A percentile compares a stretch with the other conserved stretches of the same genome.
phyloP scores from a whole-genome alignment of 2,329 filamentous ascomycete species.

The Penicillium expansum region DNA sequence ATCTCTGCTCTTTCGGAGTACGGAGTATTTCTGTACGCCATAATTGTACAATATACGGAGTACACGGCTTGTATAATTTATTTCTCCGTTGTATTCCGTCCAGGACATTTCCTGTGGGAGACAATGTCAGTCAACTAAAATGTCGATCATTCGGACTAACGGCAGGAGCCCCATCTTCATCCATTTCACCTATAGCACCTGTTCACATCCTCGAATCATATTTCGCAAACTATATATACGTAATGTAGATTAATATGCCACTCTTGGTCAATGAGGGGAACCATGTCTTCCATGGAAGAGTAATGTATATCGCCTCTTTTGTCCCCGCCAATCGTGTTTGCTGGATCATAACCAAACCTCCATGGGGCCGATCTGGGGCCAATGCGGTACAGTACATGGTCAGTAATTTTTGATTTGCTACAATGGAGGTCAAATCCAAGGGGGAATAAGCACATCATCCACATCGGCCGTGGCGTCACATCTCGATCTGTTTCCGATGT shows the following conservation, averaged over 20 bases:
- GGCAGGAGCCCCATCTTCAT: conserved; percentile 2
- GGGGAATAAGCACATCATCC: conserved; percentile 21
- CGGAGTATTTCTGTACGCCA: no score
- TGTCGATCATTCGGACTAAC: conserved; percentile 1
- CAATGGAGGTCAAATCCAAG: not conserved
- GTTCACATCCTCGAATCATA: not conserved
- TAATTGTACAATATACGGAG: no score
- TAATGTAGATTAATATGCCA: not conserved
- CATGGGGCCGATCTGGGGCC: not conserved
- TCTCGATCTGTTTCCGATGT: not conserved
- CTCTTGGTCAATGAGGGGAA: not conserved
- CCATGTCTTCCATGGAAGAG: not conserved
- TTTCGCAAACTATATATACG: not conserved
- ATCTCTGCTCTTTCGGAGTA: no score
- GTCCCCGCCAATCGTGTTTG: not conserved
- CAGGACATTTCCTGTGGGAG: not conserved
- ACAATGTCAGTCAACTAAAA: not conserved
- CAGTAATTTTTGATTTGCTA: not conserved
- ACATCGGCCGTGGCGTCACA: conserved; percentile 16
- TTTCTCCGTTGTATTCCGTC: not conserved
- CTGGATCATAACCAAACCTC: not conserved
- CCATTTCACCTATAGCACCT: not conserved
- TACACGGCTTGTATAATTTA: no score
- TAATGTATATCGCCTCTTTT: not conserved
- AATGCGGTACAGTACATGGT: not conserved